Percentiles rank a stretch among this genome's conserved stretches.
Conservation (phyloP, 208 protist genomes). For the Trypanosoma vivax region DNA sequence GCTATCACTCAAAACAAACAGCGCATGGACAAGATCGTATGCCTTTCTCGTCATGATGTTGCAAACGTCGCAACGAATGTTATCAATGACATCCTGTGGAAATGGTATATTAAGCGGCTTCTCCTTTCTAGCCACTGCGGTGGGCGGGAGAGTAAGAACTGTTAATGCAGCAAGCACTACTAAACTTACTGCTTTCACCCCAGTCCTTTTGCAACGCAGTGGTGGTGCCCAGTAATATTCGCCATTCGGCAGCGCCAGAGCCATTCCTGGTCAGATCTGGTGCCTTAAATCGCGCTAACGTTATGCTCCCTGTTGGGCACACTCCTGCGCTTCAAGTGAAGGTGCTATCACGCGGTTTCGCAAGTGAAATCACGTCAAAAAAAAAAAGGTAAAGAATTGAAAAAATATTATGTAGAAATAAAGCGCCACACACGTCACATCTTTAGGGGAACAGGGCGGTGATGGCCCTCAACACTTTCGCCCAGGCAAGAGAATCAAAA, state of each 20-base stretch:
- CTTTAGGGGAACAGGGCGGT: no score
- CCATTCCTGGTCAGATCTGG: no score
- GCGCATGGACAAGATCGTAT: slow-evolving; percentile 22
- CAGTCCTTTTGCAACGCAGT: not conserved
- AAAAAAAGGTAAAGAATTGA: not conserved
- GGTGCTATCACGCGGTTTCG: no score
- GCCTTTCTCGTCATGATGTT: slow-evolving; percentile 33
- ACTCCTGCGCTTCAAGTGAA: no score
- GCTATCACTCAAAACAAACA: slow-evolving; percentile 8
- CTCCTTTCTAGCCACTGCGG: slow-evolving; percentile 27
- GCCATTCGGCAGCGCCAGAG: no score
- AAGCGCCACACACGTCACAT: no score
- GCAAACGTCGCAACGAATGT: slow-evolving; percentile 58
- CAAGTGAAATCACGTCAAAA: not conserved
- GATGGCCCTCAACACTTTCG: no score
- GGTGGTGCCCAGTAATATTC: no score
- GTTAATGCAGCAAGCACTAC: slow-evolving; percentile 7
- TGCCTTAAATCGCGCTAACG: no score
- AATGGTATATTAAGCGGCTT: slow-evolving; percentile 42
- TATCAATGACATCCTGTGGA: slow-evolving; percentile 35
- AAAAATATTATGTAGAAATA: no score
- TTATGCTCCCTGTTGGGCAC: no score
- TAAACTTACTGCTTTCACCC: not conserved
- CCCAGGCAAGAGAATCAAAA: no score
- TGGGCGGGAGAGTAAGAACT: slow-evolving; percentile 1